A percentile compares a stretch with the other conserved stretches of the same genome.
These are phyloP conservation scores for Ustilago esculenta DNA, from an alignment of 1,284 basidiomycete genomes.

Conservation along the genomic window DNA sequence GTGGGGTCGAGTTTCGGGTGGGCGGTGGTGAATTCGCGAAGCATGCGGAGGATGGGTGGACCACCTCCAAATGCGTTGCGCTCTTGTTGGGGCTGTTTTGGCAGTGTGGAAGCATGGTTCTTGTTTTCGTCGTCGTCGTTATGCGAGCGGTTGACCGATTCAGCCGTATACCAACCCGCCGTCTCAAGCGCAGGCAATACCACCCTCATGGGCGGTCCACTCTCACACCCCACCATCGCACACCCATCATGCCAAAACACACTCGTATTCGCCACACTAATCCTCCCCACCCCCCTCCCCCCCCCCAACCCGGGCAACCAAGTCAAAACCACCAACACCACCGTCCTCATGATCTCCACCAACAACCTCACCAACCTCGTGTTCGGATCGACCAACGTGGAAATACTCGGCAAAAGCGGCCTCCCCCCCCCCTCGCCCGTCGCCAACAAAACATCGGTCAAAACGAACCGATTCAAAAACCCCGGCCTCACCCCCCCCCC, in stretches of 20 bases:
- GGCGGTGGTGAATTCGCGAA: conserved; percentile 70
- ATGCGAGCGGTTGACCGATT: conserved; percentile 51
- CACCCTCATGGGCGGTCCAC: conserved; percentile 69
- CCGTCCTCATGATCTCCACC: conserved; percentile 68
- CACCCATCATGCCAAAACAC: conserved; percentile 69
- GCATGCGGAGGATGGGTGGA: conserved; percentile 51
- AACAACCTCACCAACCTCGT: conserved; percentile 67
- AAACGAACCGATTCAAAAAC: conserved; percentile 67
- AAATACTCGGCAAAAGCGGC: conserved; percentile 70
- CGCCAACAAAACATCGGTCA: conserved; percentile 67
- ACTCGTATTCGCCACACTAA: conserved; percentile 70
- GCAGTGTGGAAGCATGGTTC: too few species aligned
- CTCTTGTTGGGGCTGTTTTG: too few species aligned
- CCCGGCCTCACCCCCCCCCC: too few species aligned
- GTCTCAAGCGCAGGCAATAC: conserved; percentile 70
- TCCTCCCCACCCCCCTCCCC: conserved; percentile 35
- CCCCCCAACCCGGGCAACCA: conserved; percentile 59
- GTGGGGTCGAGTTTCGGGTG: conserved; percentile 70
- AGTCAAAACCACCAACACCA: conserved; percentile 58
- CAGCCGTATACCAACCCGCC: conserved; percentile 68
- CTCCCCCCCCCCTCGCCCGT: conserved; percentile 49
- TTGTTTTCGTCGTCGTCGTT: conserved; percentile 2
- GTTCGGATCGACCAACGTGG: conserved; percentile 70
- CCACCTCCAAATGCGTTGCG: conserved; percentile 31
- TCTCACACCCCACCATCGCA: conserved; percentile 70